Evolutionary conservation across 1,139 yeast species (phyloP), one percentile per base, ranked within the genome.

Genomic region (Nakaseomyces delphensis): DNA sequence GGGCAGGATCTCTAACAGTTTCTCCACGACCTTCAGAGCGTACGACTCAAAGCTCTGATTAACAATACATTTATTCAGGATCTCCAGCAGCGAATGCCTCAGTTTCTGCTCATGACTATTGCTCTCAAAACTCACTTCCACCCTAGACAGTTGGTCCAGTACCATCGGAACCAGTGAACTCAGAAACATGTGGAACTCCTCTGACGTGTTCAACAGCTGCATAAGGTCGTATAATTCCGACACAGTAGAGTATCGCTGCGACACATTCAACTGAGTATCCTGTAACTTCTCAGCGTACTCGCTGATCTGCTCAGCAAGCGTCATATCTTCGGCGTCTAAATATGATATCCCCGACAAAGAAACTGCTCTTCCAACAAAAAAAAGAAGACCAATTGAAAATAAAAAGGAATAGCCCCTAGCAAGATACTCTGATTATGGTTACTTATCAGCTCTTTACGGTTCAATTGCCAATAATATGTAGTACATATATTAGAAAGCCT

Each of bases 171-270:
- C 65, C 50, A 83, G 63, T 46, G 71, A 72, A 47, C 73, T 69
- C 40, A 83, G 64, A 53, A 83, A 83, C 51, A 76, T 70, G 48
- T 81, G 89, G 60, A 85, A 84, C 54, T 86, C 96, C 14, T 77
- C 77, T 8, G 60, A 50, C 13, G 87, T 83, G 53, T 83, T 83
- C 63, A 83, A 83, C 1, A 85, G 73, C 57, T 89, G 97, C 39
- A 87, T 73, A 62, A 85, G 76, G 62, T 89, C 97, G 49, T 93
- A 75, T 40, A 89, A 67, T 62, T 91, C 97, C 13, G 87, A 77
- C 31, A 86, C 74, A 14, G 49, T 51, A 2, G 59, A 49, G 30
- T 54, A 55, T 43, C 50, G 54, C 15, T 46, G 43, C 36, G 53
- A 53, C 16, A 56, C 40, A 19, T 49, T 45, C 3, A 48, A 46